Percentiles rank a stretch among this genome's conserved stretches.
Evolutionary conservation across 768 basidiomycete genomes (phyloP).

Genomic region (Leccinellum rugosiceps): DNA sequence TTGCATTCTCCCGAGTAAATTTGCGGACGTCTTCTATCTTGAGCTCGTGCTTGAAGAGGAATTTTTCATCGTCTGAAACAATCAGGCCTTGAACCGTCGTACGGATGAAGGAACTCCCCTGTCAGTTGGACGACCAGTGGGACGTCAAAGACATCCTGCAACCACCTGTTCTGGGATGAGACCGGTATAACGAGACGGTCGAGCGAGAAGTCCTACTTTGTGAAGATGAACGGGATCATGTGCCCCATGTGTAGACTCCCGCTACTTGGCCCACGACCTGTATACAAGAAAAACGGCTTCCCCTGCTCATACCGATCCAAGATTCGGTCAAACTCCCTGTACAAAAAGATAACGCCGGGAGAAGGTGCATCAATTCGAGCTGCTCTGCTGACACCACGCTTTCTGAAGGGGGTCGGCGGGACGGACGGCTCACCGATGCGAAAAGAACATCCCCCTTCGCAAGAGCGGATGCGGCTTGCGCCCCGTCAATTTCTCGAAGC

Average conservation of each 20-base stretch:
- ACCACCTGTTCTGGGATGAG: conserved; percentile 58
- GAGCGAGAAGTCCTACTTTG: conserved; percentile 61
- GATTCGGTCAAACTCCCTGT: conserved; percentile 89
- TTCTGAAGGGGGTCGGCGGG: neutral
- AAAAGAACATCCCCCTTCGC: conserved; percentile 94
- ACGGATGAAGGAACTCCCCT: conserved; percentile 42
- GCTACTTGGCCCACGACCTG: conserved; percentile 93
- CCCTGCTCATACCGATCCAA: conserved; percentile 94
- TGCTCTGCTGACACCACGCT: neutral
- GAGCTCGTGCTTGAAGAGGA: conserved; percentile 93
- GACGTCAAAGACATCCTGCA: conserved; percentile 94
- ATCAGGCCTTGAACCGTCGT: neutral
- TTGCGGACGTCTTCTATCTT: conserved; percentile 83
- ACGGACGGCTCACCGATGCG: conserved; percentile 66
- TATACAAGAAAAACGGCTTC: conserved; percentile 98
- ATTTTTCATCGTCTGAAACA: conserved; percentile 90
- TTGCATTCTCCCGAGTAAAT: conserved; percentile 85
- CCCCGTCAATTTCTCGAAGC: conserved; percentile 92
- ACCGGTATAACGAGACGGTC: neutral
- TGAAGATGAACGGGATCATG: conserved; percentile 95
- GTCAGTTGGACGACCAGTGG: conserved; percentile 96
- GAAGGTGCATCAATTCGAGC: conserved; percentile 1
- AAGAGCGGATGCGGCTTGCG: conserved; percentile 83
- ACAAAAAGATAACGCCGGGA: neutral
- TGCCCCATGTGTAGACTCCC: conserved; percentile 98